These are phyloP conservation scores for Scedosporium boydii DNA, from an alignment of 2,329 filamentous ascomycete species.

Conservation along the genomic window DNA sequence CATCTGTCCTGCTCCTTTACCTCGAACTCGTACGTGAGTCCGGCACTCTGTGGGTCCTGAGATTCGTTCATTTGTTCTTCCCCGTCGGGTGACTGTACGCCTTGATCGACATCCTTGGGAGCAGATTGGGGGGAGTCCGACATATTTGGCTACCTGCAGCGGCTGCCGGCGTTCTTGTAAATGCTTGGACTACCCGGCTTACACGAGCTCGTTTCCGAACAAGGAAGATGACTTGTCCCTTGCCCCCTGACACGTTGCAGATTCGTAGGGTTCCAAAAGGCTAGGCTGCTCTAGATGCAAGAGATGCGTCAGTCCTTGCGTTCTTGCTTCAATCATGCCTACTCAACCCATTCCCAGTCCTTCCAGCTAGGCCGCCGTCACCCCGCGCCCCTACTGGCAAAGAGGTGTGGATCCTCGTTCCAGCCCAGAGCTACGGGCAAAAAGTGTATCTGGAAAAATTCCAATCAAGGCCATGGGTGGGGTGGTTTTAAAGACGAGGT, in stretches of 20 bases:
- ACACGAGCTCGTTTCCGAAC: slow-evolving; percentile 38
- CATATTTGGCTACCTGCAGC: slow-evolving; percentile 77
- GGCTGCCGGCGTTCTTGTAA: slow-evolving; percentile 52
- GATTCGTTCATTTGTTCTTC: slow-evolving; percentile 88
- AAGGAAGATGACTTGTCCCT: slow-evolving; percentile 46
- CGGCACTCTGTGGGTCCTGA: slow-evolving; percentile 67
- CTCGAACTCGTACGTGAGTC: slow-evolving; percentile 83
- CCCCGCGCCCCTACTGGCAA: background rate
- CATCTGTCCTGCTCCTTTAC: slow-evolving; percentile 99
- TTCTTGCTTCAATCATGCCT: background rate
- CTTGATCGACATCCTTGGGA: slow-evolving; percentile 90
- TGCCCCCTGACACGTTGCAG: slow-evolving; percentile 55
- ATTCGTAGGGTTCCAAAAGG: slow-evolving; percentile 23
- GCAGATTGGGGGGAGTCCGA: slow-evolving; percentile 78
- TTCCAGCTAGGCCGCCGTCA: background rate
- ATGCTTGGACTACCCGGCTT: slow-evolving; percentile 46
- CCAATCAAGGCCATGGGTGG: background rate
- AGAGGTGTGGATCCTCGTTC: background rate
- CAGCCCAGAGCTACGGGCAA: background rate
- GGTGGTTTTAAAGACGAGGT: background rate
- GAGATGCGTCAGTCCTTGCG: slow-evolving; percentile 5
- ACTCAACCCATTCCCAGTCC: background rate
- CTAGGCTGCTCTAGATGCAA: slow-evolving; percentile 5
- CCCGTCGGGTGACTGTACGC: slow-evolving; percentile 86
- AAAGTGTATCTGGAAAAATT: background rate